Conservation (phyloP, 2,329 filamentous ascomycete genomes). For the Monosporascus sp. region DNA sequence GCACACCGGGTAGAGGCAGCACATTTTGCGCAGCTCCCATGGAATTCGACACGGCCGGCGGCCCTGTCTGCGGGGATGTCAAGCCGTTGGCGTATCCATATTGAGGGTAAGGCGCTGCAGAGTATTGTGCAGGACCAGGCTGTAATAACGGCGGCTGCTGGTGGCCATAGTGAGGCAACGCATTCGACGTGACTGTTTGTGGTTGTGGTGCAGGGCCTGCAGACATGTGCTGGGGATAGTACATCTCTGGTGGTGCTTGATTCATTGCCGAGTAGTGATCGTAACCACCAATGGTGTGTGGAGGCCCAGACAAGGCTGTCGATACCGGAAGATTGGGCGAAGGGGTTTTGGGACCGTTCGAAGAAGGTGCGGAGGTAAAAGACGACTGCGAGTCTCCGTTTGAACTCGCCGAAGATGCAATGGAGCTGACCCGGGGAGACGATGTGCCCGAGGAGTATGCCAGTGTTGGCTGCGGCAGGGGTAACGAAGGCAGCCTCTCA, state of each 20-base stretch:
- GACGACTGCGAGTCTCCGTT: constrained; percentile 50
- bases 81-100: constrained; percentile 76
- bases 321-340: constrained; percentile 61
- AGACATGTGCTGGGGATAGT: constrained; percentile 75
- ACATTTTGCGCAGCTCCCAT: constrained; percentile 61
- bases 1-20: constrained; percentile 62
- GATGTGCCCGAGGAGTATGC: constrained; percentile 67
- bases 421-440: constrained; percentile 71
- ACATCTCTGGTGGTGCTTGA: constrained; percentile 75
- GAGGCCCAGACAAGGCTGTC: constrained; percentile 35
- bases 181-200: constrained; percentile 69
- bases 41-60: constrained; percentile 59
- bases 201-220: constrained; percentile 69
- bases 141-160: constrained; percentile 74
- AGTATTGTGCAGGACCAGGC: constrained; percentile 65
- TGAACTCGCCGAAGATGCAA: constrained; percentile 54
- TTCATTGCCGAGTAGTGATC: constrained; percentile 65
- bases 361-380: constrained; percentile 50
- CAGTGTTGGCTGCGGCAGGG: constrained; percentile 64
- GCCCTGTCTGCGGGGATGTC: constrained; percentile 68
- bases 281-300: constrained; percentile 35
- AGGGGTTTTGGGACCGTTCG: constrained; percentile 69
- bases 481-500: constrained; percentile 68
- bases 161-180: constrained; percentile 71
- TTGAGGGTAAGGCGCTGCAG: constrained; percentile 56